Base-by-base conservation (phyloP, 2,329 filamentous ascomycete species). In the Zasmidium cellare region DNA sequence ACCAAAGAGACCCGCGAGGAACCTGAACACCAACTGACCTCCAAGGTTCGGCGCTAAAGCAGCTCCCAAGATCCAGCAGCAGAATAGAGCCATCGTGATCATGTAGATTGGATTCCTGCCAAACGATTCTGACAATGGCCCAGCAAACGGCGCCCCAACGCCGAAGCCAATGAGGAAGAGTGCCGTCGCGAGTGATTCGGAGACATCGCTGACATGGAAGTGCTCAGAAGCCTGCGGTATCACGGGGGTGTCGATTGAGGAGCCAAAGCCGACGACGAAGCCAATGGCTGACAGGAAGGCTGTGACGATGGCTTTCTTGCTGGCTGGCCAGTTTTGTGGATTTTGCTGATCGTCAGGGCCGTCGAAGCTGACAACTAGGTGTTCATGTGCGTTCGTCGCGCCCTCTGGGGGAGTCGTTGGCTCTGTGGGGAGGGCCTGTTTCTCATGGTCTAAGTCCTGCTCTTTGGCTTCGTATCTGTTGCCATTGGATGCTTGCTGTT, bases 241-340 rank as follows among this genome's bases (percentile, higher is more conserved):
- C 68, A 73, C 71, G 0, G 75, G 75, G 0, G 80, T 79, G 54
- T 84, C 81, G 38, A 85, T 82, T 9, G 69, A 67, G 2, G 69
- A 71, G 9, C 66, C 62, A 3, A 72, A 63, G 1, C 70, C 70
- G 1, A 66, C 65, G 31, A 72, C 70, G 60, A 73, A 71, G n/a
- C 69, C 71, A 51, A 72, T 68, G 14, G 62, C 65, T 2, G 69
- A 71, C 9, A 70, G 62, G 9, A 67, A 60, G 6, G 75, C 57
- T 0, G 74, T 75, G 1, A 72, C 72, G 9, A 72, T 70, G 76
- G 76, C 78, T 65, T 77, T 77, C 5, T 72, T 63, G 47, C 67
- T 69, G 20, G 46, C 60, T 69, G 67, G 62, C 76, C 76, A 79
- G 48, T 78, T 78, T 55, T 76, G 76, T 1, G 77, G 77, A 47